Evolutionary conservation across 2,329 filamentous ascomycete species (phyloP), one percentile per base, ranked within the genome.

Genomic region (Pseudohalonectria lignicola): DNA sequence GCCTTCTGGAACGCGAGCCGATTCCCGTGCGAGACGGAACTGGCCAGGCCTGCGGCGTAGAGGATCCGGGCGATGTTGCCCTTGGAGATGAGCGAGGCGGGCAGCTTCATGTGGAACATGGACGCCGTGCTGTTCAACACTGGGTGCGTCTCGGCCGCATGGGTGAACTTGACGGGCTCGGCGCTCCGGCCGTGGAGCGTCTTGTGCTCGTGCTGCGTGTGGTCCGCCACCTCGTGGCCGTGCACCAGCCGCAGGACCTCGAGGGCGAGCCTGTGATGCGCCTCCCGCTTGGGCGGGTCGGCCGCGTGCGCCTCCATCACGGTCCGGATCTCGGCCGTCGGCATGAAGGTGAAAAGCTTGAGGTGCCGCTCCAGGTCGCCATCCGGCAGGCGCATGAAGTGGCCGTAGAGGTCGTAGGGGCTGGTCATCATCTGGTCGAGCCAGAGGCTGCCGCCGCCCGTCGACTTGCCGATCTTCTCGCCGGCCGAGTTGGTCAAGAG

Each of bases 401-500:
- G 95, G 55, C 88, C 69, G 56, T 96, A 96, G 1, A 96, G 68
- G 41, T 96, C 86, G 52, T 90, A 95, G 0, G 79, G 66, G 21
- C 73, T 79, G 2, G 90, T 94, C 72, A 86, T 74, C 49, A 81
- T 78, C 38, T 71, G 69, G 56, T 95, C 86, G 3, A 98, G 72
- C 92, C 92, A 98, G 26, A 98, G 62, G 3, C 90, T 88, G 56
- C 96, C 96, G 29, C 36, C 36, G 19, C 88, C 90, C 2, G 86
- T 83, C 45, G 81, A 93, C 64, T 98, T 98, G 37, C 92, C 92
- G 49, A 96, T 88, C 59, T 98, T 98, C 53, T 76, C 77, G 15
- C 92, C 92, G 1, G 83, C 75, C 1, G 84, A 69, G 37, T 90
- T 88, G 0, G 87, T 94, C 28, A 98, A 66, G 2, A 98, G 73